Evolutionary conservation across 164 flowering plant species (phyloP), one percentile per base, ranked within the genome.

Genomic region (Aristolochia fimbriata): DNA sequence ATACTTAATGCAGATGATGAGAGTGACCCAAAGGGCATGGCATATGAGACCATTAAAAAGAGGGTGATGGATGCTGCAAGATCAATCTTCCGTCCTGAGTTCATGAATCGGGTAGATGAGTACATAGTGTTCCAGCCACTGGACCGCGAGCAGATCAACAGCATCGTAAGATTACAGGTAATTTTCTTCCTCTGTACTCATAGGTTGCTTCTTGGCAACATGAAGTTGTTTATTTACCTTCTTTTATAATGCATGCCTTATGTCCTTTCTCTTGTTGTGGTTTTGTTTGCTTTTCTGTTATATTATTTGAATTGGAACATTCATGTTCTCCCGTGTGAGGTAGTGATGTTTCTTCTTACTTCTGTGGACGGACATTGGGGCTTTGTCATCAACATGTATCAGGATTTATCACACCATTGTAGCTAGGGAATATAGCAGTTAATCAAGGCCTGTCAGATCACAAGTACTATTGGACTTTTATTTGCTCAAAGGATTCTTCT

Each of bases 81-180:
- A 57, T 68, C 95, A 45, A 58, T 87, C 46, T 93, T 93, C 63
- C 88, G 94, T 20, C 99, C 99, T 3, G 99, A 93, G 79, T 93
- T 93, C 67, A 93, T 93, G 99, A 93, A 93, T 53, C 76, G 97
- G 30, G 88, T 93, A 33, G 99, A 93, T 68, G 99, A 93, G 73
- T 93, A 90, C 67, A 90, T 94, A 27, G 99, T 94, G 30, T 94
- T 94, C 88, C 86, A 81, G 70, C 99, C 96, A 61, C 72, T 94
- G 47, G 83, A 83, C 61, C 92, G 95, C 0, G 84, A 83, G 15
- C 96, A 94, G 71, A 94, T 94, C 30, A 78, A 64, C 80, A 76
- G 78, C 22, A 93, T 93, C 57, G 99, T 93, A 47, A 71, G 73
- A 61, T 70, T 93, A 71, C 99, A 93, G 90, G 99, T 90, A 74